Conservation (phyloP, 1,284 basidiomycete species). For the Boletus austroedulis region DNA sequence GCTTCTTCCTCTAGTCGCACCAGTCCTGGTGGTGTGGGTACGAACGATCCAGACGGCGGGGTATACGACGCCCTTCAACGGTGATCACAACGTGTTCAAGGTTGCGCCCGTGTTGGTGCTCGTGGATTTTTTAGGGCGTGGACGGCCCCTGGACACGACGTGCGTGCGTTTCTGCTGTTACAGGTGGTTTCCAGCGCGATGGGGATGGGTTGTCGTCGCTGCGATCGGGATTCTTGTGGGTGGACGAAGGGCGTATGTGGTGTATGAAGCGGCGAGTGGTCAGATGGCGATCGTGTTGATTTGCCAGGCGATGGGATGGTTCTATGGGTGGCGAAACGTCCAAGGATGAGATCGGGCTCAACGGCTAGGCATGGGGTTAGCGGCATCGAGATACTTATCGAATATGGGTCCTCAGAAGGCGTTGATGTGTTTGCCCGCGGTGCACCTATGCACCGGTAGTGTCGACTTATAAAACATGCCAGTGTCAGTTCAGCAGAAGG, state of each 20-base stretch:
- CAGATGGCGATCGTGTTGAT: slow-evolving; percentile 19
- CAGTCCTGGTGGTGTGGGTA: slow-evolving; percentile 87
- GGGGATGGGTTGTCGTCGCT: slow-evolving; percentile 51
- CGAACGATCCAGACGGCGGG: slow-evolving; percentile 79
- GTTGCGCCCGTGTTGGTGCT: slow-evolving; percentile 66
- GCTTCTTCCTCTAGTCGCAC: slow-evolving; percentile 77
- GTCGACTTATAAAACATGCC: no score
- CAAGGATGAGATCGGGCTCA: no score
- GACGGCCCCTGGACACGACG: slow-evolving; percentile 40
- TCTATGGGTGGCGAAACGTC: background rate
- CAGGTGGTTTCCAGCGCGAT: slow-evolving; percentile 44
- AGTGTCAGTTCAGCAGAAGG: no score
- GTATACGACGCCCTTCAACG: slow-evolving; percentile 67
- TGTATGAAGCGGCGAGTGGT: slow-evolving; percentile 51
- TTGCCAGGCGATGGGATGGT: slow-evolving; percentile 7
- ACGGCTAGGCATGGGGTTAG: no score
- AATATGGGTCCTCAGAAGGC: no score
- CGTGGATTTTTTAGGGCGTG: slow-evolving; percentile 59
- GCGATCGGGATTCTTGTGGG: slow-evolving; percentile 56
- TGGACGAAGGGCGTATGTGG: slow-evolving; percentile 55
- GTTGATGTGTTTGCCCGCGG: no score
- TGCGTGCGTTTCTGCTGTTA: slow-evolving; percentile 31
- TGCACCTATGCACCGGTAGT: no score
- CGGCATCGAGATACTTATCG: no score
- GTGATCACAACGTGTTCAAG: slow-evolving; percentile 72